Conservation (phyloP, 2,329 filamentous ascomycete genomes). For the Calonectria pauciramosa region DNA sequence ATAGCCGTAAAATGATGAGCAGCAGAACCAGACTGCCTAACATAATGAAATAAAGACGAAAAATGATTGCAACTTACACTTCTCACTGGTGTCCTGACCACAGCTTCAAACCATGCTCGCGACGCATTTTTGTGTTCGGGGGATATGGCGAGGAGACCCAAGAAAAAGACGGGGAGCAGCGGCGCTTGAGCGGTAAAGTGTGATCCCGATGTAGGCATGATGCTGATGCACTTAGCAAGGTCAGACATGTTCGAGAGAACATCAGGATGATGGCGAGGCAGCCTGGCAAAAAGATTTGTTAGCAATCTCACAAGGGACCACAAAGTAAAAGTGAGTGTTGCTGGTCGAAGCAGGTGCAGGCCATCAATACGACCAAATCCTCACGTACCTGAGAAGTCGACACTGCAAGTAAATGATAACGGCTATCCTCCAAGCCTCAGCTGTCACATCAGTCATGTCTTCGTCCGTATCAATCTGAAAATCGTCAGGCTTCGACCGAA, state of each 20-base stretch:
- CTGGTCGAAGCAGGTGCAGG: not conserved
- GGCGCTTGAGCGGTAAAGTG: slow-evolving; percentile 59
- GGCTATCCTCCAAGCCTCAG: slow-evolving; percentile 57
- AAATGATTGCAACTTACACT: slow-evolving; percentile 51
- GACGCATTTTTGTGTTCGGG: slow-evolving; percentile 48
- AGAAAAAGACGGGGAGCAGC: slow-evolving; percentile 57
- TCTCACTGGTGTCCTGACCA: slow-evolving; percentile 53
- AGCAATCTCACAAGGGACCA: not conserved
- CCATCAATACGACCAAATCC: too few relatives aligned
- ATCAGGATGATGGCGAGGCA: slow-evolving; percentile 54
- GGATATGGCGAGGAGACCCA: slow-evolving; percentile 53
- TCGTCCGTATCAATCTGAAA: slow-evolving; percentile 45
- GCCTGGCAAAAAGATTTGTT: slow-evolving; percentile 40
- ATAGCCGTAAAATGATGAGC: slow-evolving; percentile 29
- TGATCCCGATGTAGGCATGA: slow-evolving; percentile 57
- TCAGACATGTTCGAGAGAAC: slow-evolving; percentile 50
- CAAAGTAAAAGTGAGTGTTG: not conserved
- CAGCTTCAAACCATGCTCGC: slow-evolving; percentile 52
- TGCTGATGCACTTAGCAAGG: slow-evolving; percentile 53
- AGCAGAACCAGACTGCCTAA: slow-evolving; percentile 41
- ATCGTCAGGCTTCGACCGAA: slow-evolving; percentile 40
- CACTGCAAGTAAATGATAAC: slow-evolving; percentile 56
- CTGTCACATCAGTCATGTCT: slow-evolving; percentile 57
- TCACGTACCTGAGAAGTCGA: slow-evolving; percentile 54
- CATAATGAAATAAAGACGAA: slow-evolving; percentile 22